These are phyloP conservation scores for Cokeromyces recurvatus DNA, from an alignment of 371 early-diverging fungal genomes.

Conservation along the genomic window DNA sequence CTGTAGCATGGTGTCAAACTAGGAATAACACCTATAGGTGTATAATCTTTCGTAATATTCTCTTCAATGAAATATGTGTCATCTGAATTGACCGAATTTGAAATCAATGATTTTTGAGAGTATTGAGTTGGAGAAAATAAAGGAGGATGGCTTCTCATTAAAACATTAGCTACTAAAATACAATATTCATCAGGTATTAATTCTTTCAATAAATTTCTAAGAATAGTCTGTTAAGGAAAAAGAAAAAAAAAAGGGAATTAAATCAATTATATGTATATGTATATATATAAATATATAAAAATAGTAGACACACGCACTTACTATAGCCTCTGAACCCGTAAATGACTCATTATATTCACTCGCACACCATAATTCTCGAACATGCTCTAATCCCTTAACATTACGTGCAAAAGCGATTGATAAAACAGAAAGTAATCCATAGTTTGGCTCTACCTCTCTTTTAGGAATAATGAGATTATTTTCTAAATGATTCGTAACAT, in stretches of 20 bases:
- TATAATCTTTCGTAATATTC: constrained; percentile 12
- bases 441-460: constrained; percentile 12
- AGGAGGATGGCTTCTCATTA: constrained; percentile 21
- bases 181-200: constrained; percentile 21
- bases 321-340: constrained; percentile 29
- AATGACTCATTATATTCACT: constrained; percentile 34
- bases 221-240: constrained; percentile 11
- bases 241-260: too few relatives aligned
- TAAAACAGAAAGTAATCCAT: constrained; percentile 25
- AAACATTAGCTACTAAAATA: constrained; percentile 15
- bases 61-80: constrained; percentile 31
- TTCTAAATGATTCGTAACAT: background rate
- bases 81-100: constrained; percentile 27
- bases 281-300: background rate
- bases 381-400: constrained; percentile 20
- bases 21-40: constrained; percentile 21
- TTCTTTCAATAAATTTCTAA: constrained; percentile 14
- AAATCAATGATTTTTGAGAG: constrained; percentile 25
- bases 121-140: constrained; percentile 29
- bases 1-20: constrained; percentile 24
- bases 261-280: too few relatives aligned
- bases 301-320: too few relatives aligned
- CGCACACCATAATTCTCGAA: constrained; percentile 31
- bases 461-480: background rate
- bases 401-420: constrained; percentile 16